These are phyloP conservation scores for Westerdykella aurantiaca DNA, from an alignment of 2,329 filamentous ascomycete species.

Conservation along the genomic window DNA sequence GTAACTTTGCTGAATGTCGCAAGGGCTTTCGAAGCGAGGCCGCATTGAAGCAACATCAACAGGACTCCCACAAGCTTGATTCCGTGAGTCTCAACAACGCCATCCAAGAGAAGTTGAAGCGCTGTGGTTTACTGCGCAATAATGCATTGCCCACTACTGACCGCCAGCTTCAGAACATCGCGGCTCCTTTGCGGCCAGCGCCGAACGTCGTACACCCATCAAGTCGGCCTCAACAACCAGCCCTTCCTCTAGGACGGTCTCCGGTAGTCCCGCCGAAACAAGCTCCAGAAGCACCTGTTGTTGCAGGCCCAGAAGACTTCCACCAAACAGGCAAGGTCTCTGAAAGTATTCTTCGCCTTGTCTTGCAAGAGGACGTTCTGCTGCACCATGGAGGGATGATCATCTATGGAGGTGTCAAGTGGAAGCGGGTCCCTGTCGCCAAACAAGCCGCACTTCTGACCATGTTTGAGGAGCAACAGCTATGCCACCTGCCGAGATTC, in stretches of 20 bases:
- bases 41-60: no score
- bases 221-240: not conserved
- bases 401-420: constrained; percentile 17
- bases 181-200: no score
- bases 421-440: constrained; percentile 19
- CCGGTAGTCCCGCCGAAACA: not conserved
- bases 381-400: constrained; percentile 24
- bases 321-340: constrained; percentile 22
- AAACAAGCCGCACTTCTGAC: constrained; percentile 16
- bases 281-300: not conserved
- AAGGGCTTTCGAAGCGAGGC: no score
- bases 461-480: constrained; percentile 13
- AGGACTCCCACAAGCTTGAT: no score
- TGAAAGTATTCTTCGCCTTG: constrained; percentile 21
- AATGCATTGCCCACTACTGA: no score
- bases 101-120: no score
- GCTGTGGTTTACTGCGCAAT: no score
- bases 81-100: no score
- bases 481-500: constrained; percentile 24
- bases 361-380: constrained; percentile 24
- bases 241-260: not conserved
- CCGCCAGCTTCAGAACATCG: no score
- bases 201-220: not conserved
- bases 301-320: constrained; percentile 16
- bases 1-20: no score